Percentiles rank a stretch among this genome's conserved stretches.
Evolutionary conservation across 2,329 filamentous ascomycete genomes (phyloP).

Genomic region (Aquanectria penicillioides): DNA sequence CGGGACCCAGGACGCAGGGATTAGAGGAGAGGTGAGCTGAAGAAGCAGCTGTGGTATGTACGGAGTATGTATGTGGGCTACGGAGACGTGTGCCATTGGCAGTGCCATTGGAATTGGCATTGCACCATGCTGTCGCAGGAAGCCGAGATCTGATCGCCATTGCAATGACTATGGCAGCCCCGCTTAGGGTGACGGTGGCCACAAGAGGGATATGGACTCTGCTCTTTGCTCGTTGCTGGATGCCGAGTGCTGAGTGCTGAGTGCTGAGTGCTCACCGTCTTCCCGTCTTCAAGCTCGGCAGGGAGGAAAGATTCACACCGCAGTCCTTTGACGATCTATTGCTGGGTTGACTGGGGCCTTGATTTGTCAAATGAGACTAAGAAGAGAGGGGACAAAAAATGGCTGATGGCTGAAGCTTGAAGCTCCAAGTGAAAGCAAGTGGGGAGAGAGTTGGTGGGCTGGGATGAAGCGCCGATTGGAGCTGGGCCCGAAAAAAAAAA

Average conservation of each 20-base stretch:
- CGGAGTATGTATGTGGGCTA: too few species aligned
- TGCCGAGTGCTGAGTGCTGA: neutral
- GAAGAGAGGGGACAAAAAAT: constrained; percentile 3
- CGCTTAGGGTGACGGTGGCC: neutral
- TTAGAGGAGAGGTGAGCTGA: neutral
- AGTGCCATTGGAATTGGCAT: neutral
- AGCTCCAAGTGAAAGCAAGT: constrained; percentile 1
- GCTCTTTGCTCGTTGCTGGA: too few species aligned
- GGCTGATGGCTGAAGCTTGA: constrained; percentile 1
- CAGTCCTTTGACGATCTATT: constrained; percentile 2
- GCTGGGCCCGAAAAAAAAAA: constrained; percentile 7
- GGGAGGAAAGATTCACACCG: constrained; percentile 2
- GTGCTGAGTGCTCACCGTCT: neutral
- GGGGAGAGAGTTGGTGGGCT: constrained; percentile 18
- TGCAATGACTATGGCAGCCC: constrained; percentile 6
- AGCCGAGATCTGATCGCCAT: constrained; percentile 7
- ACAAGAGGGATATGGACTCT: too few species aligned
- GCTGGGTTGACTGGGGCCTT: neutral
- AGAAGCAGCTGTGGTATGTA: too few species aligned
- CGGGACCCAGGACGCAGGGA: neutral
- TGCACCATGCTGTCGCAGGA: neutral
- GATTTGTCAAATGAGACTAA: constrained; percentile 14
- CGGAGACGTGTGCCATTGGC: neutral
- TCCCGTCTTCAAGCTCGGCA: neutral
- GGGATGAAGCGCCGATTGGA: constrained; percentile 18